Evolutionary conservation across 306 rosid species (phyloP).

Genomic region (Vigna nakashimae): DNA sequence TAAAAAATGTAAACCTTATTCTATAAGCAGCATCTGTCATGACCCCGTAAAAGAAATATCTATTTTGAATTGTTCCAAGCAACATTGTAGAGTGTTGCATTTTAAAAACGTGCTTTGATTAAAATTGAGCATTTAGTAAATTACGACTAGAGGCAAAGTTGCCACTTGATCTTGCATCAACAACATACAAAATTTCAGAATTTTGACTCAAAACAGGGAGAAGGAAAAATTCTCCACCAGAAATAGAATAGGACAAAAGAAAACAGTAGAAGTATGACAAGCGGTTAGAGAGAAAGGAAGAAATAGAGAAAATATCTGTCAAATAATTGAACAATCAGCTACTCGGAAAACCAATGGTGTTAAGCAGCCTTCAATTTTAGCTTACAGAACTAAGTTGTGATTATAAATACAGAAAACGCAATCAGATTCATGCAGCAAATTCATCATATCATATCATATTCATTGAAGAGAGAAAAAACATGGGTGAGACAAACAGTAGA

Average conservation of each 20-base stretch:
- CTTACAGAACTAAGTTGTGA: too few relatives aligned
- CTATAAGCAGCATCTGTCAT: neutral
- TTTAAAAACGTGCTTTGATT: too few relatives aligned
- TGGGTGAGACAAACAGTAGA: conserved; percentile 30
- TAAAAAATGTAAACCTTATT: neutral
- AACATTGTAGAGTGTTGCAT: too few relatives aligned
- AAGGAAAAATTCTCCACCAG: too few relatives aligned
- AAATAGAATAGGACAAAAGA: too few relatives aligned
- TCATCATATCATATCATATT: too few relatives aligned
- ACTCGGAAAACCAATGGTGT: neutral
- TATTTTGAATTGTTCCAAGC: too few relatives aligned
- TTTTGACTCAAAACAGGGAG: neutral
- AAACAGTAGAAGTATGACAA: neutral
- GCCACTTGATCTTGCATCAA: neutral
- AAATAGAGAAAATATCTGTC: neutral
- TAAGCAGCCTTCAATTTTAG: too few relatives aligned
- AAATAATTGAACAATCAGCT: neutral
- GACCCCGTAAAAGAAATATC: too few relatives aligned
- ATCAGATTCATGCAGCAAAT: too few relatives aligned
- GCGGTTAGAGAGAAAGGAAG: neutral
- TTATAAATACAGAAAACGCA: too few relatives aligned
- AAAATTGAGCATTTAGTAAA: neutral
- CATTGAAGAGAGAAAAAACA: neutral
- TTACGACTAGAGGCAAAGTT: neutral
- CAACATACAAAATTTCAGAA: neutral